Evolutionary conservation across 441 rosid genomes (phyloP), one percentile per base, ranked within the genome.

Genomic region (Croton laevigatus): DNA sequence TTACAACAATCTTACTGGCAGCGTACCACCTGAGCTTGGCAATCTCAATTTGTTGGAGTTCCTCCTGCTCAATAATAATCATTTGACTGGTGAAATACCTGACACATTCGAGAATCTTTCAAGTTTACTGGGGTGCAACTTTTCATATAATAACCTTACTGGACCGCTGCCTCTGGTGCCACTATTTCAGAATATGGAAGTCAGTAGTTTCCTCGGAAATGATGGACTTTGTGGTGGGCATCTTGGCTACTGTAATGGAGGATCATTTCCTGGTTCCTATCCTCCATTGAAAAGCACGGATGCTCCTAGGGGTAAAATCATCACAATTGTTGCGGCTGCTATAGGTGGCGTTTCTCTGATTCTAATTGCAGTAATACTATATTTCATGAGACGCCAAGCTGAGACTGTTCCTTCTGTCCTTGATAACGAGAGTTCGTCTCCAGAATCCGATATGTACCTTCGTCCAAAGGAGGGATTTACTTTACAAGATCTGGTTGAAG

Each of bases 121-220:
- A 3, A 95, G 99, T 78, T 84, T 95, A 76, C 71, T 91, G 59
- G 95, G 87, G 8, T 95, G 97, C 93, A 93, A 95, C 85, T 88
- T 95, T 74, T 95, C 99, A 12, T 86, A 83, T 89, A 95, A 95
- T 81, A 80, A 88, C 76, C 88, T 95, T 49, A 84, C 81, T 1
- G 98, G 99, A 69, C 84, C 91, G 58, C 65, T 95, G 22, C 99
- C 99, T 34, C 62, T 82, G 1, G 46, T 75, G 42, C 79, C 82
- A 3, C 81, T 87, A 52, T 89, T 91, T 75, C 88, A 85, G 81
- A 90, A 84, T 82, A 95, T 95, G 99, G 85, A 79, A 13, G 63
- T 66, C 7, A 84, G 80, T 53, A 88, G 97, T 79, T 95, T 89
- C 68, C 54, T 80, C 17, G 96, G 93, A 68, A 93, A 95, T 79